Evolutionary conservation across 225 moss, liverwort and hornwort genomes (phyloP).

Genomic region (Antitrichia curtipendula): DNA sequence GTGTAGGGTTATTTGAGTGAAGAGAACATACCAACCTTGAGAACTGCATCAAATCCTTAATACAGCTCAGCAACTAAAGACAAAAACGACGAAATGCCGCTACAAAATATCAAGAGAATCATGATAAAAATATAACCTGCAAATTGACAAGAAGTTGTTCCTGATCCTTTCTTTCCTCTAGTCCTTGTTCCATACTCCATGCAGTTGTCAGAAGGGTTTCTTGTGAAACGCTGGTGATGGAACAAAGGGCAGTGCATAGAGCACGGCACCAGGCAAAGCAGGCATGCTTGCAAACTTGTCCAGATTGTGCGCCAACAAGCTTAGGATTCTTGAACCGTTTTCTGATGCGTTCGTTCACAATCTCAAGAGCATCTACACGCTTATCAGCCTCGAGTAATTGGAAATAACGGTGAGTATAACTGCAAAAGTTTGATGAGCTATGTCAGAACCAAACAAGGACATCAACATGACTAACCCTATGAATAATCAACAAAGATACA

Average conservation of each 20-base stretch:
- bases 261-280: conserved; percentile 93
- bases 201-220: conserved; percentile 18
- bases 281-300: conserved; percentile 87
- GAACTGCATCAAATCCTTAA: background rate
- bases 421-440: conserved; percentile 9
- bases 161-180: conserved; percentile 28
- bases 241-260: conserved; percentile 74
- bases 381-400: conserved; percentile 61
- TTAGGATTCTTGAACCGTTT: conserved; percentile 94
- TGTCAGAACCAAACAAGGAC: background rate
- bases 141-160: conserved; percentile 63
- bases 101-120: background rate
- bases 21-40: background rate
- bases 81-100: background rate
- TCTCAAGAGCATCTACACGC: conserved; percentile 73
- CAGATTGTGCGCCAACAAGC: conserved; percentile 54
- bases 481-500: background rate
- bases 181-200: conserved; percentile 18
- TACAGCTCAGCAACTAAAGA: background rate
- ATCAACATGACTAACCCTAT: background rate
- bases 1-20: background rate
- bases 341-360: conserved; percentile 84
- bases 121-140: conserved; percentile 18
- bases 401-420: conserved; percentile 77
- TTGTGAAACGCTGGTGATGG: conserved; percentile 56